phyloP scores from a whole-genome alignment of 345 rosid species.

The Hibiscus tridactylites region DNA sequence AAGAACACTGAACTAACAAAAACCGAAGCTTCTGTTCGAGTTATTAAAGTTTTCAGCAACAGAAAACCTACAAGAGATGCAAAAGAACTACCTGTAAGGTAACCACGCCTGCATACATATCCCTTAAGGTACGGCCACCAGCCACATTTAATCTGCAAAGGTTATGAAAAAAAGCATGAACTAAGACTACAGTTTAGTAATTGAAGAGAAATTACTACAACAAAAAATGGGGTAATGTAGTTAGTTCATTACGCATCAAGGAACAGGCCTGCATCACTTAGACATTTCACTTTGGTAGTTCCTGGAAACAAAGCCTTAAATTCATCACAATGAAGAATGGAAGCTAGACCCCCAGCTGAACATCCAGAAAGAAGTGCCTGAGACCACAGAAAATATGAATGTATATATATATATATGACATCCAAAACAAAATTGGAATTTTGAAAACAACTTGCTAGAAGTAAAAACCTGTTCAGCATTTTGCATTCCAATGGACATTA shows the following conservation, averaged over 20 bases:
- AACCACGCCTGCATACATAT: conserved; percentile 64
- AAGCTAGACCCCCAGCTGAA: conserved; percentile 89
- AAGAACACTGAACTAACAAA: not conserved
- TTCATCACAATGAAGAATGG: conserved; percentile 76
- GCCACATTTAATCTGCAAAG: conserved; percentile 64
- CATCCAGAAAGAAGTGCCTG: conserved; percentile 98
- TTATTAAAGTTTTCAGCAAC: conserved; percentile 1
- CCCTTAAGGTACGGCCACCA: conserved; percentile 63
- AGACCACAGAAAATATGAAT: not conserved
- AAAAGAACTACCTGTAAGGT: conserved; percentile 55
- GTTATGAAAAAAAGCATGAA: not conserved
- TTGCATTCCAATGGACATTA: conserved; percentile 65
- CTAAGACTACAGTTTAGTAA: not conserved
- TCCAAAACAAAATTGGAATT: not conserved
- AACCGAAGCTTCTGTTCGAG: not conserved
- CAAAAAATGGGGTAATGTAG: conserved; percentile 4
- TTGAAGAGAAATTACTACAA: not conserved
- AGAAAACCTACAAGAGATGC: not conserved
- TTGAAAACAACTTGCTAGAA: conserved; percentile 3
- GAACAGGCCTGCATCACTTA: conserved; percentile 94
- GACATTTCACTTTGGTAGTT: conserved; percentile 72
- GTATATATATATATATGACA: too few species aligned
- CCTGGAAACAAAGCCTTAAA: conserved; percentile 51
- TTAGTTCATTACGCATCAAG: conserved; percentile 63
- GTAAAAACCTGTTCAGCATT: conserved; percentile 56